A percentile compares a stretch with the other conserved stretches of the same genome.
Evolutionary conservation across 2,329 filamentous ascomycete species (phyloP).

Genomic region (Aureobasidium sp.): DNA sequence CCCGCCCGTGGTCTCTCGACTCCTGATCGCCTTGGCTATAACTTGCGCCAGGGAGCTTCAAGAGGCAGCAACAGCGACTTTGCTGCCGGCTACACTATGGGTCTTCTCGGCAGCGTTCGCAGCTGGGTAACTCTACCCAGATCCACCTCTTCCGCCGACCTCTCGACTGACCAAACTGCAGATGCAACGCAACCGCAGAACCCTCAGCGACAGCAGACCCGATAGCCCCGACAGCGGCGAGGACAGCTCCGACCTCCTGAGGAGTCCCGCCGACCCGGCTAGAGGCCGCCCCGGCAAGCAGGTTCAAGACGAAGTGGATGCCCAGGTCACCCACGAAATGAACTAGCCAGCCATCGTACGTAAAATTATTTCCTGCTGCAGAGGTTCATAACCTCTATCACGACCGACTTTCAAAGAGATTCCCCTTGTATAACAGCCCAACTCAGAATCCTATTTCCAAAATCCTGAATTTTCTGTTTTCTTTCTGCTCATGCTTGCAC

Average conservation of each 20-base stretch:
- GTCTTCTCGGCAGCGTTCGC: conserved; percentile 82
- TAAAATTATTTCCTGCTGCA: conserved; percentile 2
- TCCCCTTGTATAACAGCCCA: conserved; percentile 5
- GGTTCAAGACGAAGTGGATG: conserved; percentile 12
- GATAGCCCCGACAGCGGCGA: conserved; percentile 14
- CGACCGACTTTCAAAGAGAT: neutral
- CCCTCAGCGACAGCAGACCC: conserved; percentile 33
- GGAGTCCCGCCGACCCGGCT: conserved; percentile 15
- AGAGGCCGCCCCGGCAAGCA: conserved; percentile 11
- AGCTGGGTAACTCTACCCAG: conserved; percentile 63
- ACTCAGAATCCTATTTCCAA: neutral
- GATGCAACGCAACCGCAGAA: conserved; percentile 45
- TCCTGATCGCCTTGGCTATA: conserved; percentile 1
- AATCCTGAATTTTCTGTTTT: neutral
- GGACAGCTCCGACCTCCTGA: conserved; percentile 17
- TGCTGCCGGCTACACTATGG: conserved; percentile 84
- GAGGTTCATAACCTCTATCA: neutral
- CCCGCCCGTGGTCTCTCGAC: conserved; percentile 44
- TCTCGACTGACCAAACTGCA: conserved; percentile 14
- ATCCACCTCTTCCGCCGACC: neutral
- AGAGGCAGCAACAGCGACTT: conserved; percentile 56
- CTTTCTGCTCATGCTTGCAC: neutral
- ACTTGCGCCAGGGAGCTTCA: neutral
- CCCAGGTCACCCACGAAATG: conserved; percentile 11
- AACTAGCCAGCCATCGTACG: neutral